Conservation (phyloP, 2,329 filamentous ascomycete species). For the Cladophialophora yegresii region DNA sequence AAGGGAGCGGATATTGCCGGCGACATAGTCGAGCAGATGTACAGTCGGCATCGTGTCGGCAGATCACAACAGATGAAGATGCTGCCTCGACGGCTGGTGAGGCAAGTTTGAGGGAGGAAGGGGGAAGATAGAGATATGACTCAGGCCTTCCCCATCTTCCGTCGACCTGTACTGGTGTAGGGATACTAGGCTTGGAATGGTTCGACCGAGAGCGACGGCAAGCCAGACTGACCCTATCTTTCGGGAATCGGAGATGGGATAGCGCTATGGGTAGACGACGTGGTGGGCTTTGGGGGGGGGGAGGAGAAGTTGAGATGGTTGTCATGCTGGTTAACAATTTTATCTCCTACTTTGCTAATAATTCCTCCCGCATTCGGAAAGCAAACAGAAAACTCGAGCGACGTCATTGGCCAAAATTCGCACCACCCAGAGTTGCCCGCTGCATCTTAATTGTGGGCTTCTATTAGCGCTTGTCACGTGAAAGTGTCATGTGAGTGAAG, state of each 20-base stretch:
- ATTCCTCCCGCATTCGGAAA: not conserved
- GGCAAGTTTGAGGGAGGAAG: not conserved
- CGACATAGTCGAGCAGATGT: conserved; percentile 76
- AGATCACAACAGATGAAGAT: not conserved
- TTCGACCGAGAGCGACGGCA: not conserved
- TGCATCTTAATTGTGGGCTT: too few relatives aligned
- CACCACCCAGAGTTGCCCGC: not conserved
- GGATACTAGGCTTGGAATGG: not conserved
- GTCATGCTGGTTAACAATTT: not conserved
- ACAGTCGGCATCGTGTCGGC: conserved; percentile 48
- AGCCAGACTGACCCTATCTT: not conserved
- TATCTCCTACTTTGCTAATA: not conserved
- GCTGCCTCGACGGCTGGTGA: not conserved
- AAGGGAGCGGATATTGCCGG: conserved; percentile 91
- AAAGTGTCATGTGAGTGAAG: too few relatives aligned
- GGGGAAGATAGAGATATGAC: not conserved
- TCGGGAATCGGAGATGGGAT: not conserved
- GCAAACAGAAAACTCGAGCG: not conserved
- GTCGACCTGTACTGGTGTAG: not conserved
- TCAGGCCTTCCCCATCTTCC: conserved; percentile 2
- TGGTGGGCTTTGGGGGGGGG: too few relatives aligned
- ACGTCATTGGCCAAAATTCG: not conserved
- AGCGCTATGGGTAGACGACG: not conserved
- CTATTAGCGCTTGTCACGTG: too few relatives aligned
- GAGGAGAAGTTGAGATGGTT: not conserved